phyloP scores from a whole-genome alignment of 2,329 filamentous ascomycete species.

The Pezicula neosporulosa region DNA sequence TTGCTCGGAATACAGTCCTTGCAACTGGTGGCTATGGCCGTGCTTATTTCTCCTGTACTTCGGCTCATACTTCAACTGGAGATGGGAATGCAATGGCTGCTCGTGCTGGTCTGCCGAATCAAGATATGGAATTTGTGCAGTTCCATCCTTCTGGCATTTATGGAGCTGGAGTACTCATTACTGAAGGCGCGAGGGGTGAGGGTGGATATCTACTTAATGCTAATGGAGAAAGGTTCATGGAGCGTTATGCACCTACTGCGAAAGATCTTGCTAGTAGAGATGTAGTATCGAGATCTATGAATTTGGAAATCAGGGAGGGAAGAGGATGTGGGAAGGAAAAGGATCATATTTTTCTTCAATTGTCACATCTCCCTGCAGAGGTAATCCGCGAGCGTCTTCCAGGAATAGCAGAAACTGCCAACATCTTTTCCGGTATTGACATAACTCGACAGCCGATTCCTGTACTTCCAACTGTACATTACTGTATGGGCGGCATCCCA shows the following conservation, averaged over 20 bases:
- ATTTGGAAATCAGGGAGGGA: conserved; percentile 43
- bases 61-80: conserved; percentile 45
- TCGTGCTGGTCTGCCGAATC: conserved; percentile 42
- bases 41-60: conserved; percentile 46
- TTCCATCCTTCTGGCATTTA: conserved; percentile 49
- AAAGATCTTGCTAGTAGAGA: conserved; percentile 46
- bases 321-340: conserved; percentile 40
- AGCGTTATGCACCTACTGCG: conserved; percentile 46
- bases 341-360: conserved; percentile 44
- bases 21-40: conserved; percentile 47
- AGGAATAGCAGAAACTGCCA: conserved; percentile 46
- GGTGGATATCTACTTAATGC: conserved; percentile 46
- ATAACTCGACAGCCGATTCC: conserved; percentile 46
- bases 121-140: conserved; percentile 49
- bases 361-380: conserved; percentile 42
- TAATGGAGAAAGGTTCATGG: conserved; percentile 46
- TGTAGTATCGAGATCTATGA: conserved; percentile 44
- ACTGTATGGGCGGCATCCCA: conserved; percentile 47
- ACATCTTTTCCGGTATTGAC: conserved; percentile 45
- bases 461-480: conserved; percentile 47
- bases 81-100: conserved; percentile 47
- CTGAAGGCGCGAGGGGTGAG: conserved; percentile 46
- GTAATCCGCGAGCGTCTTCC: conserved; percentile 43
- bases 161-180: conserved; percentile 45
- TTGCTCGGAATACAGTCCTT: conserved; percentile 43